These are phyloP conservation scores for Peribolospora baueri DNA, from an alignment of 768 basidiomycete genomes.

Conservation along the genomic window DNA sequence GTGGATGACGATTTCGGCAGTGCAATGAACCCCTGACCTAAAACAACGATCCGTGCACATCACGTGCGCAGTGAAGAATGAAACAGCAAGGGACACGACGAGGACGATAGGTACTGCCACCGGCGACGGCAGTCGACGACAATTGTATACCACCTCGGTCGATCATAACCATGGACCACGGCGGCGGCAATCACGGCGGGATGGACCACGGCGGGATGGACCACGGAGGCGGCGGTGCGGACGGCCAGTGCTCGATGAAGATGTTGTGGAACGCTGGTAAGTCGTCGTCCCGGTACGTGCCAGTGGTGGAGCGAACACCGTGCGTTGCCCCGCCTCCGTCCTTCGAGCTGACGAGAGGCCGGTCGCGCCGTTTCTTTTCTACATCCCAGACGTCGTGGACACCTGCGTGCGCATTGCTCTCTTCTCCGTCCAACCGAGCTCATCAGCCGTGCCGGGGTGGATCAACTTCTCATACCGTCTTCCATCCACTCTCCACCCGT, in stretches of 20 bases:
- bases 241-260: constrained; percentile 35
- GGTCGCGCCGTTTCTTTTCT: neutral
- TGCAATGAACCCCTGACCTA: too few species aligned
- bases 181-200: neutral
- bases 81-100: too few species aligned
- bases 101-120: too few species aligned
- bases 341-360: neutral
- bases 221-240: neutral
- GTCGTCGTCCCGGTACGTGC: neutral
- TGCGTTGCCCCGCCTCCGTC: constrained; percentile 10
- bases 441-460: neutral
- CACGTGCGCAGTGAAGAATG: too few species aligned
- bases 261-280: constrained; percentile 43
- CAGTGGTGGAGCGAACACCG: constrained; percentile 46
- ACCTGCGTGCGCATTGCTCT: constrained; percentile 7
- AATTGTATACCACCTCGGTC: too few species aligned
- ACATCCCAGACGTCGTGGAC: constrained; percentile 3
- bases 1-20: too few species aligned
- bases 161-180: constrained; percentile 1
- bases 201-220: constrained; percentile 5
- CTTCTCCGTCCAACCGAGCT: neutral
- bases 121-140: too few species aligned
- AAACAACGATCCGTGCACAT: too few species aligned
- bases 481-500: neutral
- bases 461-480: neutral